Evolutionary conservation across 2,329 filamentous ascomycete genomes (phyloP).

Genomic region (Hypoxylon rubiginosum): DNA sequence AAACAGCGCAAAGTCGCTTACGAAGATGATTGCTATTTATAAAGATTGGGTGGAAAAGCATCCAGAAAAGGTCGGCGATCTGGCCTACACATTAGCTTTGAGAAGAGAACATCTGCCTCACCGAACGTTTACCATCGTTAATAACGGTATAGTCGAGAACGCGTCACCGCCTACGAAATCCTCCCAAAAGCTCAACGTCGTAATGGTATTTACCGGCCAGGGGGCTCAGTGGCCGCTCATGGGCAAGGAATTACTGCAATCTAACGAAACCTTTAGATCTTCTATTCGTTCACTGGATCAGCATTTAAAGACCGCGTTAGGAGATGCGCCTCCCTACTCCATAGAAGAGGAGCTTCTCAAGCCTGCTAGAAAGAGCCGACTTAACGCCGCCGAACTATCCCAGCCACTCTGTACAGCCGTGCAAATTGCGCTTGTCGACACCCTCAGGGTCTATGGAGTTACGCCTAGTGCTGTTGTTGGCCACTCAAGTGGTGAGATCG

Average conservation of each 20-base stretch:
- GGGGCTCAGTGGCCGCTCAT: slow-evolving; percentile 45
- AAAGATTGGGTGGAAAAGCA: slow-evolving; percentile 20
- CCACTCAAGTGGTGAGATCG: slow-evolving; percentile 59
- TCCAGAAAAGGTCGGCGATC: slow-evolving; percentile 26
- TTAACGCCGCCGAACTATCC: slow-evolving; percentile 45
- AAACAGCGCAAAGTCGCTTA: slow-evolving; percentile 33
- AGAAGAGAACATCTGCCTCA: slow-evolving; percentile 39
- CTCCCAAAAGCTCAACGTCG: slow-evolving; percentile 10
- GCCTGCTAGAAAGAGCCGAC: slow-evolving; percentile 34
- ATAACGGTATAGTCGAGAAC: slow-evolving; percentile 18
- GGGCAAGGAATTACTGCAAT: slow-evolving; percentile 37
- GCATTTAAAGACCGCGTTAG: slow-evolving; percentile 4
- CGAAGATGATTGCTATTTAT: slow-evolving; percentile 22
- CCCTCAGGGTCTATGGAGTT: slow-evolving; percentile 28
- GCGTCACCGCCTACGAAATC: slow-evolving; percentile 18
- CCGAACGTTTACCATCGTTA: slow-evolving; percentile 32
- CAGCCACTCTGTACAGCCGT: slow-evolving; percentile 49
- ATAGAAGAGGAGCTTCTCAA: slow-evolving; percentile 35
- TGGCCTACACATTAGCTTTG: slow-evolving; percentile 37
- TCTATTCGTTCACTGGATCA: slow-evolving; percentile 28
- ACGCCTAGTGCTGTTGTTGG: slow-evolving; percentile 39
- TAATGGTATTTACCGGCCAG: slow-evolving; percentile 45
- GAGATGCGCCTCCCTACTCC: slow-evolving; percentile 1
- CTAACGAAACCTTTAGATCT: slow-evolving; percentile 23
- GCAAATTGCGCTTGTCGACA: slow-evolving; percentile 43